These are phyloP conservation scores for Annulohypoxylon moriforme DNA, from an alignment of 495 filamentous ascomycete genomes.

Conservation along the genomic window DNA sequence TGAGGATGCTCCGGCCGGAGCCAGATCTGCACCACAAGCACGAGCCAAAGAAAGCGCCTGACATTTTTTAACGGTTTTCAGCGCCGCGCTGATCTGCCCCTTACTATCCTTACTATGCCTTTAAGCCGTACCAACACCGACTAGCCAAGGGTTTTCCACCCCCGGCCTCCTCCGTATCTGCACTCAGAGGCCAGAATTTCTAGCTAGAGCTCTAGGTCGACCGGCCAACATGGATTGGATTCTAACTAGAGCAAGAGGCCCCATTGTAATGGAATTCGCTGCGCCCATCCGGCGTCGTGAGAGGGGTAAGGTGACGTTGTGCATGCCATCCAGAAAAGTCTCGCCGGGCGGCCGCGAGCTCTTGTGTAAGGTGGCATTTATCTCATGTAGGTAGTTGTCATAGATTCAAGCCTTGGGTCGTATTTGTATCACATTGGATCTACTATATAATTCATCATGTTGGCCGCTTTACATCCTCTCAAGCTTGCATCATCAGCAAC, in stretches of 20 bases:
- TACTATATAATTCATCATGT: slow-evolving; percentile 23
- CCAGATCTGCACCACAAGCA: slow-evolving; percentile 21
- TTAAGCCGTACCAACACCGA: slow-evolving; percentile 18
- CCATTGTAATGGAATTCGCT: slow-evolving; percentile 12
- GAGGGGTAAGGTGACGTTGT: slow-evolving; percentile 47
- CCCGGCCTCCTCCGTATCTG: slow-evolving; percentile 31
- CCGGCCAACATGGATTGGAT: slow-evolving; percentile 23
- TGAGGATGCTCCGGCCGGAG: slow-evolving; percentile 26
- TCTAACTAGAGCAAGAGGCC: neutral
- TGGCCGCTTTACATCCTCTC: slow-evolving; percentile 12
- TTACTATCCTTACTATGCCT: slow-evolving; percentile 6
- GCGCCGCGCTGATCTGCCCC: slow-evolving; percentile 7
- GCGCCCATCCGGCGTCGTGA: slow-evolving; percentile 29
- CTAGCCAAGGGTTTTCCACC: neutral
- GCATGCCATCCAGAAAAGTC: slow-evolving; percentile 21
- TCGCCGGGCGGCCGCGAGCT: slow-evolving; percentile 32
- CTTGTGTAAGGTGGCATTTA: slow-evolving; percentile 2
- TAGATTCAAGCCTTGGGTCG: neutral
- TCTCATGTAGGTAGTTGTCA: slow-evolving; percentile 1
- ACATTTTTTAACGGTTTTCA: slow-evolving; percentile 11
- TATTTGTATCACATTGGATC: neutral
- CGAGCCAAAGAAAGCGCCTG: slow-evolving; percentile 35
- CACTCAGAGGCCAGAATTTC: slow-evolving; percentile 9
- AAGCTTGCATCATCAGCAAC: slow-evolving; percentile 28
- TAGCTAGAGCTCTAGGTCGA: slow-evolving; percentile 33